Base-by-base conservation (phyloP, 805 yeast genomes). In the Candida fluviatilis region DNA sequence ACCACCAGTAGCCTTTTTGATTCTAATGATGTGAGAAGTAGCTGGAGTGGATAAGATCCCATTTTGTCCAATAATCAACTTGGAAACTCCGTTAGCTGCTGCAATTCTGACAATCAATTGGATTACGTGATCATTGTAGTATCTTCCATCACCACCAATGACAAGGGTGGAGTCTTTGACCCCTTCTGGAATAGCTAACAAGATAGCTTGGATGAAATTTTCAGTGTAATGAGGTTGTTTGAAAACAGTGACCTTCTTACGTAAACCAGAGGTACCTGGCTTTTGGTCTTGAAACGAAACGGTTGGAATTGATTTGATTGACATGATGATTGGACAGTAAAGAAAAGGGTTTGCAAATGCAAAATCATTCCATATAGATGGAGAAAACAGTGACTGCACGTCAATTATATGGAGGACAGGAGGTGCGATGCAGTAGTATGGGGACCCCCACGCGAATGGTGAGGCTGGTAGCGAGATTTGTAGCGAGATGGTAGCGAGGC, bases 61-160 rank as follows among this genome's bases (percentile, higher is more conserved):
- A 52, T 84, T 55, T 53, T 87, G 86, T 45, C 99, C 99, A 46
- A 91, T 71, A 48, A 91, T 82, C 52, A 91, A 67, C 60, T 87
- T 86, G 51, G 68, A 71, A 39, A 90, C 95, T 26, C 95, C 95
- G 57, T 91, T 91, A 34, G 91, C 99, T 23, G 95, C 95, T 43
- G 86, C 83, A 38, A 91, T 86, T 49, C 79, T 66, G 25, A 87
- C 84, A 52, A 91, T 91, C 56, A 82, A 66, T 57, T 88, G 86
- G 52, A 93, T 77, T 29, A 89, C 90, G 32, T 71, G 74, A 50
- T 78, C 84, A 58, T 90, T 90, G 70, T 88, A 93, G 71, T 71
- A 91, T 51, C 99, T 81, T 33, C 98, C 98, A 60, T 91, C 99
- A 42, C 99, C 99, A 42, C 99, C 99, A 48, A 91, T 81, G 1